Evolutionary conservation across 1,284 basidiomycete genomes (phyloP).

Genomic region (Clitocybe nebularis): DNA sequence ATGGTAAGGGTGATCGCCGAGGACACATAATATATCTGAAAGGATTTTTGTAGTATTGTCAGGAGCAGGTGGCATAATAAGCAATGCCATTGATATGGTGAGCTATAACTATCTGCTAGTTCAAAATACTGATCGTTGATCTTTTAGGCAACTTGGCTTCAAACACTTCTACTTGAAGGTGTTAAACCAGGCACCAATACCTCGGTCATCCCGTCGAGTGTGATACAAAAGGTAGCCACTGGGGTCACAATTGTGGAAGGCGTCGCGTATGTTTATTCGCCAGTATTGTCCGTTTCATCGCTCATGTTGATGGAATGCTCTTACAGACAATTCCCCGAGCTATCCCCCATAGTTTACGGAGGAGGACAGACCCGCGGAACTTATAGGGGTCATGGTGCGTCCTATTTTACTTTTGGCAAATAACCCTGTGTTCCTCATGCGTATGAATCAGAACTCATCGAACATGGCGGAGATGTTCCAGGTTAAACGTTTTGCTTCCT

Average conservation of each 20-base stretch:
- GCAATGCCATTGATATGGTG: constrained; percentile 19
- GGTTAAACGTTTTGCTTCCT: constrained; percentile 10
- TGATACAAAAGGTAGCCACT: not conserved
- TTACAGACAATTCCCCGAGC: not conserved
- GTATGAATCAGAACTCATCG: constrained; percentile 18
- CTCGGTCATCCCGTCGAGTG: not conserved
- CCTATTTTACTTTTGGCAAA: not conserved
- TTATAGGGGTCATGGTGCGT: constrained; percentile 22
- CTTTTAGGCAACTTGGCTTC: constrained; percentile 10
- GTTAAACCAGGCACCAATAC: not conserved
- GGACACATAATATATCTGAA: not conserved
- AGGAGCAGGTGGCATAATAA: constrained; percentile 30
- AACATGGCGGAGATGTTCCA: constrained; percentile 17
- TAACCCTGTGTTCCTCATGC: no score
- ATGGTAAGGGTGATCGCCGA: constrained; percentile 1
- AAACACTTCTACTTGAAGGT: not conserved
- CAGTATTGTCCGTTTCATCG: not conserved
- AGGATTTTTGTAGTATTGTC: constrained; percentile 10
- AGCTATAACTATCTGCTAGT: not conserved
- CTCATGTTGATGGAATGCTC: not conserved
- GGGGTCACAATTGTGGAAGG: not conserved
- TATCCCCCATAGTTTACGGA: constrained; percentile 21
- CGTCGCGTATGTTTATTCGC: not conserved
- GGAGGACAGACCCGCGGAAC: constrained; percentile 19
- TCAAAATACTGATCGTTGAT: not conserved